Conservation (phyloP, 2,329 filamentous ascomycete species). For the Cladosporium phlei region DNA sequence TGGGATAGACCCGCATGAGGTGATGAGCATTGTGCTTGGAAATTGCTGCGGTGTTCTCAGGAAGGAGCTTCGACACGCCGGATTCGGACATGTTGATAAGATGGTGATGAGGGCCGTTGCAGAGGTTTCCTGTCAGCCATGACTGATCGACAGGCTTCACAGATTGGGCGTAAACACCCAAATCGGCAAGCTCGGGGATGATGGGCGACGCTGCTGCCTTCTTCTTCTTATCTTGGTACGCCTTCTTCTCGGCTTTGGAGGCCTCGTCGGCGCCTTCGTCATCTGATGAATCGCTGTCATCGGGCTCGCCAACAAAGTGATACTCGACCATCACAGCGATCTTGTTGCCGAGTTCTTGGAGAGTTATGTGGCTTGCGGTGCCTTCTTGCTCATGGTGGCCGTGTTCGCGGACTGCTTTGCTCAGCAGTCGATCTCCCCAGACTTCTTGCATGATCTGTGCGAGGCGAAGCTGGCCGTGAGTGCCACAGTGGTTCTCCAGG, state of each 20-base stretch:
- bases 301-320: constrained; percentile 52
- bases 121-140: constrained; percentile 54
- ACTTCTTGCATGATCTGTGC: constrained; percentile 63
- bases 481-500: constrained; percentile 62
- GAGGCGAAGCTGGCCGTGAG: constrained; percentile 56
- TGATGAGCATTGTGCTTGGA: constrained; percentile 58
- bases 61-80: constrained; percentile 51
- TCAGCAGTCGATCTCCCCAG: constrained; percentile 57
- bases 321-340: constrained; percentile 66
- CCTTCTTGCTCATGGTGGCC: constrained; percentile 53
- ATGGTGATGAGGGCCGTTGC: constrained; percentile 55
- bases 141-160: constrained; percentile 63
- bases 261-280: constrained; percentile 42
- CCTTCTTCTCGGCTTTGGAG: constrained; percentile 44
- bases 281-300: constrained; percentile 37
- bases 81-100: constrained; percentile 67
- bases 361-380: constrained; percentile 50
- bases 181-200: constrained; percentile 59
- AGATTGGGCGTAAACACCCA: constrained; percentile 66
- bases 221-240: constrained; percentile 54
- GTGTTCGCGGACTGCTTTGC: constrained; percentile 52
- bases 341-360: constrained; percentile 57
- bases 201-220: constrained; percentile 47
- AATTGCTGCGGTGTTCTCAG: constrained; percentile 46
- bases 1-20: constrained; percentile 67